These are phyloP conservation scores for Pterulicium gracile DNA, from an alignment of 1,284 basidiomycete genomes.

Conservation along the genomic window DNA sequence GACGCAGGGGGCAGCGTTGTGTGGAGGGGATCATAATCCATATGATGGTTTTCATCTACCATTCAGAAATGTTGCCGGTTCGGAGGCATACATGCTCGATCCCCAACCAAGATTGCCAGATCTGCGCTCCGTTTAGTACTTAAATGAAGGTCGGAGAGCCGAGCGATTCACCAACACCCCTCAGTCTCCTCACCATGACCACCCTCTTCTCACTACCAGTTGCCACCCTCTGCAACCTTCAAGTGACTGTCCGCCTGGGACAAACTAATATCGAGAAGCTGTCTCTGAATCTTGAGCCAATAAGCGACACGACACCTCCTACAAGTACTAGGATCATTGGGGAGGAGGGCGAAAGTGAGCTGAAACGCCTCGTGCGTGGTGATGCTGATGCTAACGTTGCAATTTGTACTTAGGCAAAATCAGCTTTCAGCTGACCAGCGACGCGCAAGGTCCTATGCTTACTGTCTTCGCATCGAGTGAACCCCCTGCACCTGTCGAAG, in stretches of 20 bases:
- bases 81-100: no score
- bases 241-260: background rate
- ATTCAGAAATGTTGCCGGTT: no score
- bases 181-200: background rate
- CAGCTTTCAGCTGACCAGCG: conserved; percentile 1
- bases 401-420: background rate
- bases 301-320: background rate
- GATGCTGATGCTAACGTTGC: background rate
- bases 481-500: background rate
- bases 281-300: background rate
- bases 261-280: background rate
- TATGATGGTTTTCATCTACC: no score
- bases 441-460: background rate
- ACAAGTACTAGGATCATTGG: no score
- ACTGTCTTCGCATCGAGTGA: background rate
- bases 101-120: no score
- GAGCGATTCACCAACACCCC: no score
- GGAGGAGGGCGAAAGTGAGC: background rate
- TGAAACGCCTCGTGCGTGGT: no score
- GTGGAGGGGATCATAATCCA: no score
- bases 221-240: conserved; percentile 1
- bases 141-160: no score
- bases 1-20: no score
- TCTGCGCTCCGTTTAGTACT: no score
- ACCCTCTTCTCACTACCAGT: conserved; percentile 1